Percentiles rank a stretch among this genome's conserved stretches.
These are phyloP conservation scores for Fusarium tuaranense DNA, from an alignment of 2,329 filamentous ascomycete genomes.

Conservation along the genomic window DNA sequence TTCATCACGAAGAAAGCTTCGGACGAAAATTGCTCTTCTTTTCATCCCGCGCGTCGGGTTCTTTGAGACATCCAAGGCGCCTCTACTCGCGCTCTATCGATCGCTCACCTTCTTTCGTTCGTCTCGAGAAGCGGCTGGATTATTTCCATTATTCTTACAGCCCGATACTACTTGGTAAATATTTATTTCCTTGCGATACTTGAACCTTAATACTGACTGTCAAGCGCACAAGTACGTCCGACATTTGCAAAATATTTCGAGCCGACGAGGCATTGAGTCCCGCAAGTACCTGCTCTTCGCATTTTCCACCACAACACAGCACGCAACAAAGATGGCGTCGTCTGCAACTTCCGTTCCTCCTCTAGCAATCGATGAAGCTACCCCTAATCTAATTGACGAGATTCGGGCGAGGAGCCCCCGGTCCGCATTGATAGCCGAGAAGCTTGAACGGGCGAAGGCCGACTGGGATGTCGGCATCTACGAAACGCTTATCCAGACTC, in stretches of 20 bases:
- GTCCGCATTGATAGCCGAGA: neutral
- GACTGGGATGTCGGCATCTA: neutral
- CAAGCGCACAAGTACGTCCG: neutral
- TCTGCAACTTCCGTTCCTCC: neutral
- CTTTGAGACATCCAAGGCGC: neutral
- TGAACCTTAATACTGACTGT: neutral
- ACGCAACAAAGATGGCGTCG: neutral
- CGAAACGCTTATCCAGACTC: too few species aligned
- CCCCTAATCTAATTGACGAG: neutral
- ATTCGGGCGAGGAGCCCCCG: neutral
- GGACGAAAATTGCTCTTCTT: too few species aligned
- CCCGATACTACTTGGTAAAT: neutral
- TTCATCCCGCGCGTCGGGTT: too few species aligned
- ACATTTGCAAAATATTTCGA: neutral
- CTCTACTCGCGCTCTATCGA: neutral
- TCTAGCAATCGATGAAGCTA: neutral
- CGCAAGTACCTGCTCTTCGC: neutral
- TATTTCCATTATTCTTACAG: neutral
- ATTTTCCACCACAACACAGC: neutral
- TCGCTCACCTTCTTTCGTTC: neutral
- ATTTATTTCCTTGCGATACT: neutral
- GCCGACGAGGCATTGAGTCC: neutral
- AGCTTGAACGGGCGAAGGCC: neutral
- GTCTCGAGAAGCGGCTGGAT: neutral
- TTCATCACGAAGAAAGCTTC: too few species aligned